A percentile compares a stretch with the other conserved stretches of the same genome.
Conservation (phyloP, 345 rosid genomes). For the Mallotus nudiflorus region DNA sequence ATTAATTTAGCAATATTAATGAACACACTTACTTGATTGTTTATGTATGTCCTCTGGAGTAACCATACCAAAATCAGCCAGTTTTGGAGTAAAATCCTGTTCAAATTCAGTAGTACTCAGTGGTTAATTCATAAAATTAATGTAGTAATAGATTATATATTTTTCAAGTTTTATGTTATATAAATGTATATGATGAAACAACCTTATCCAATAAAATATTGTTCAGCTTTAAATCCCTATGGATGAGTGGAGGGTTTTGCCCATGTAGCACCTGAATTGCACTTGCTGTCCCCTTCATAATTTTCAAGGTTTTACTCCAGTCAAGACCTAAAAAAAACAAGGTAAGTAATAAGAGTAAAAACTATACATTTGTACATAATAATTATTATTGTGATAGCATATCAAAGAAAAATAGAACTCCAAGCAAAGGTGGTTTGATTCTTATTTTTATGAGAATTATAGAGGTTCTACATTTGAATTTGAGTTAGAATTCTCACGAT, state of each 20-base stretch:
- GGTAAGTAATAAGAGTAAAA: too few species aligned
- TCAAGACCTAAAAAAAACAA: neutral
- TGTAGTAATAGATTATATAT: too few species aligned
- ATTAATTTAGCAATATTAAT: neutral
- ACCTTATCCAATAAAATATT: slow-evolving; percentile 23
- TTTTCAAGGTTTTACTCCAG: slow-evolving; percentile 9
- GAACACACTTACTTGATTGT: neutral
- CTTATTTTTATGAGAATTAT: too few species aligned
- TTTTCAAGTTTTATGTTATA: too few species aligned
- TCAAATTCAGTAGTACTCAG: neutral
- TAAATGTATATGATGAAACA: neutral
- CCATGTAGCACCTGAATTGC: slow-evolving; percentile 4
- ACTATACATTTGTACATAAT: too few species aligned
- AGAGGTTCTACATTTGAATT: too few species aligned
- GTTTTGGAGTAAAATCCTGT: slow-evolving; percentile 21
- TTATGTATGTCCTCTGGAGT: neutral
- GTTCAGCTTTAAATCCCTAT: slow-evolving; percentile 15
- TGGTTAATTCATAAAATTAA: neutral
- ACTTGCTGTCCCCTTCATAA: slow-evolving; percentile 10
- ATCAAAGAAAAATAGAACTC: too few species aligned
- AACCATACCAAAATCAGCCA: slow-evolving; percentile 20
- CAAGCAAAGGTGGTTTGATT: too few species aligned
- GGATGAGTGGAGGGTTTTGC: slow-evolving; percentile 6
- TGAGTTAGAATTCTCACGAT: too few species aligned
- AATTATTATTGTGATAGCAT: too few species aligned